Evolutionary conservation across 2,329 filamentous ascomycete genomes (phyloP).

Genomic region (Phialemonium atrogriseum): DNA sequence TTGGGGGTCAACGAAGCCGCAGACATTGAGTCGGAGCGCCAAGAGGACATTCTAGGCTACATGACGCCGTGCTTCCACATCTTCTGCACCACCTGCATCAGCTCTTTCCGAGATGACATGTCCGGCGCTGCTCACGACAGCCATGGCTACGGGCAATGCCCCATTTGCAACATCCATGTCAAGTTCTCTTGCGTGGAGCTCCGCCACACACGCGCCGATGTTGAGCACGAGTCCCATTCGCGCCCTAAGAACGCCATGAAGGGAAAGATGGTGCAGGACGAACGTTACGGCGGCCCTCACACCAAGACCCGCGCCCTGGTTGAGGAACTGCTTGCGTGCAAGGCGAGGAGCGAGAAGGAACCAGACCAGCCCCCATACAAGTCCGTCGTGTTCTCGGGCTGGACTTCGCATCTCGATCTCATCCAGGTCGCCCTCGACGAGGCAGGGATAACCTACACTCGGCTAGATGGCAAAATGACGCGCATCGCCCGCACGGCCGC

Average conservation of each 20-base stretch:
- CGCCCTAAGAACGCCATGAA: conserved; percentile 48
- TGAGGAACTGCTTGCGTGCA: conserved; percentile 59
- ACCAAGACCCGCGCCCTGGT: conserved; percentile 85
- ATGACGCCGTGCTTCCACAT: conserved; percentile 87
- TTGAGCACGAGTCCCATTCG: conserved; percentile 46
- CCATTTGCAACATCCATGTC: conserved; percentile 58
- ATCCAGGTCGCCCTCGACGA: conserved; percentile 73
- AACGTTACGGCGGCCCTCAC: conserved; percentile 73
- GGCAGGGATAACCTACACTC: conserved; percentile 58
- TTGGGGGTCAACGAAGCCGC: conserved; percentile 49
- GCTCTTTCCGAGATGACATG: conserved; percentile 46
- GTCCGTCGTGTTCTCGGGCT: conserved; percentile 91
- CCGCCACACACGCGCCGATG: conserved; percentile 49
- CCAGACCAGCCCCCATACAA: conserved; percentile 71
- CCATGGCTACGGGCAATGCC: conserved; percentile 47
- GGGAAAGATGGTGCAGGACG: conserved; percentile 48
- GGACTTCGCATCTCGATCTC: conserved; percentile 89
- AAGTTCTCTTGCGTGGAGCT: conserved; percentile 61
- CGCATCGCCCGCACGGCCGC: conserved; percentile 65
- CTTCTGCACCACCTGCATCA: conserved; percentile 68
- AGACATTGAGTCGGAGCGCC: conserved; percentile 48
- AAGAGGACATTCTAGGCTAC: conserved; percentile 61
- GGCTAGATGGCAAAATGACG: conserved; percentile 87
- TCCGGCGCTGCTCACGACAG: conserved; percentile 29
- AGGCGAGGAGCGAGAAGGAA: conserved; percentile 50